A percentile compares a stretch with the other conserved stretches of the same genome.
Conservation (phyloP, 169 alveolate genomes). For the Ichthyophthirius multifiliis region DNA sequence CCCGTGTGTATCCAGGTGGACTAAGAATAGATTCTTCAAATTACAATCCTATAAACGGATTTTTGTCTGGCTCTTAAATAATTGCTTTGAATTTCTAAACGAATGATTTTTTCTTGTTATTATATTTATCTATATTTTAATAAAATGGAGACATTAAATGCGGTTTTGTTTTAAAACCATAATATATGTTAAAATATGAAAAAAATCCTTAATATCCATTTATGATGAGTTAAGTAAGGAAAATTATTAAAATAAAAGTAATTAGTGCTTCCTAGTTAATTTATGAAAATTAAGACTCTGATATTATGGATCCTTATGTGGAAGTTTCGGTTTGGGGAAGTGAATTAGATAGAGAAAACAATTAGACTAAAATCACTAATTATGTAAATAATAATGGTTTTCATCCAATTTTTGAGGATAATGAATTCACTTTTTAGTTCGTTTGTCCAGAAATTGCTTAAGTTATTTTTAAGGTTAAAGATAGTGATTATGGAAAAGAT, state of each 20-base stretch:
- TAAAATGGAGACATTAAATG: constrained; percentile 63
- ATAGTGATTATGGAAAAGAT: not conserved
- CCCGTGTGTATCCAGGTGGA: constrained; percentile 77
- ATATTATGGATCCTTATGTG: not conserved
- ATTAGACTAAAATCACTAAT: not conserved
- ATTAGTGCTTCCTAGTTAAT: not conserved
- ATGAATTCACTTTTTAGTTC: not conserved
- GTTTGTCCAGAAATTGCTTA: constrained; percentile 19
- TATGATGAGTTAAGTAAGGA: not conserved
- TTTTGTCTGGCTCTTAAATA: constrained; percentile 66
- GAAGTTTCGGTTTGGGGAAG: constrained; percentile 5
- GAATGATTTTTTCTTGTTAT: constrained; percentile 51
- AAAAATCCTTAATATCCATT: not conserved
- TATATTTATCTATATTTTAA: constrained; percentile 61
- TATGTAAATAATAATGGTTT: not conserved
- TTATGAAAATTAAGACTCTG: not conserved
- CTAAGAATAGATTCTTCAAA: constrained; percentile 67
- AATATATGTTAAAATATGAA: not conserved
- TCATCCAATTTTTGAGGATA: constrained; percentile 20
- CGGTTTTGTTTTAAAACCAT: constrained; percentile 78
- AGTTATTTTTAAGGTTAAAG: constrained; percentile 12
- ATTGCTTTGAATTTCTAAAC: constrained; percentile 74
- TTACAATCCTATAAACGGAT: constrained; percentile 58
- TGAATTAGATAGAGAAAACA: not conserved
- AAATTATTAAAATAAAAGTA: not conserved